Conservation (phyloP, 176 grass and related monocot species). For the Triticum turgidum region DNA sequence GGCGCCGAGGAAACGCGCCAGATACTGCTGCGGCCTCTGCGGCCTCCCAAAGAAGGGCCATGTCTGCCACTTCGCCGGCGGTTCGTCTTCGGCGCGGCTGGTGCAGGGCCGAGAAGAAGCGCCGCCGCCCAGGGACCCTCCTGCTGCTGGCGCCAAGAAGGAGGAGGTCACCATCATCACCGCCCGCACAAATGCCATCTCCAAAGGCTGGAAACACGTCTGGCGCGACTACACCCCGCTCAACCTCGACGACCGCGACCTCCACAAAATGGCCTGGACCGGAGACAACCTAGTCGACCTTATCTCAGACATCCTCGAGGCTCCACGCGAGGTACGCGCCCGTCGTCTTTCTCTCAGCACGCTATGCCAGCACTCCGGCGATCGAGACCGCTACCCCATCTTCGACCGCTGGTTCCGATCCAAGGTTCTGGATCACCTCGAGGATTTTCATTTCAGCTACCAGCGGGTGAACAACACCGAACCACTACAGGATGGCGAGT, state of each 20-base stretch:
- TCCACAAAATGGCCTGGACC: not conserved
- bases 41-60: slow-evolving; percentile 3
- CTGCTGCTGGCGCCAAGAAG: not conserved
- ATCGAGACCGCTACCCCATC: not conserved
- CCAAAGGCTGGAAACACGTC: not conserved
- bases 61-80: not conserved
- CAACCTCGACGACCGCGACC: not conserved
- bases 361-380: not conserved
- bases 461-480: not conserved
- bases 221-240: not conserved
- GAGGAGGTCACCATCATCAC: not conserved
- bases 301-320: not conserved
- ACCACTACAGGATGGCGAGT: not conserved
- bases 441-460: not conserved
- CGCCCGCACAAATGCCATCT: not conserved
- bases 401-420: not conserved
- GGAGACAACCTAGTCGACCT: not conserved
- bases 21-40: not conserved
- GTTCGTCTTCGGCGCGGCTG: not conserved
- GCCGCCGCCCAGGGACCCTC: not conserved
- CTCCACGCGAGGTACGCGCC: not conserved
- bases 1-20: not conserved
- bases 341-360: not conserved
- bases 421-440: not conserved
- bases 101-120: not conserved